Percentiles rank a stretch among this genome's conserved stretches.
Evolutionary conservation across 495 filamentous ascomycete genomes (phyloP).

Genomic region (Staphylotrichum longicolle): DNA sequence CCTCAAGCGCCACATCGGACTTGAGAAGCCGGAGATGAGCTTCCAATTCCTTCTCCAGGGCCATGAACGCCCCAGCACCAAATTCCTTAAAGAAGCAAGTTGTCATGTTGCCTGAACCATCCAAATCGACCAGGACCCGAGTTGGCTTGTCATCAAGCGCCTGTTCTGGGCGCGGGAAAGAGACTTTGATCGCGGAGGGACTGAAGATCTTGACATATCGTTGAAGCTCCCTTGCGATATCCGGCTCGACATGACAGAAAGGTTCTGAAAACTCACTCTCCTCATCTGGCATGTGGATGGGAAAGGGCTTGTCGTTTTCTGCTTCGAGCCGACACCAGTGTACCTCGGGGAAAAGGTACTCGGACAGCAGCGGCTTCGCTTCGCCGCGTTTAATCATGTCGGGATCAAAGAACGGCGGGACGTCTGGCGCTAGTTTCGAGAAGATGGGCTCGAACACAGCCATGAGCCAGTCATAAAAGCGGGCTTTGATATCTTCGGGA

Average conservation of each 20-base stretch:
- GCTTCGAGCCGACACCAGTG: slow-evolving; percentile 20
- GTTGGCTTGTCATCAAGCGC: slow-evolving; percentile 15
- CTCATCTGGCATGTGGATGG: slow-evolving; percentile 13
- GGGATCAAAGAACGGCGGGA: slow-evolving; percentile 24
- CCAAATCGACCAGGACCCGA: slow-evolving; percentile 20
- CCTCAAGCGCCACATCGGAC: slow-evolving; percentile 4
- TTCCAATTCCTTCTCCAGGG: slow-evolving; percentile 7
- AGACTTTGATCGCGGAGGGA: slow-evolving; percentile 18
- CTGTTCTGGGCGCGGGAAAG: slow-evolving; percentile 14
- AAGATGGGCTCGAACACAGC: slow-evolving; percentile 18
- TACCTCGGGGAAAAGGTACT: slow-evolving; percentile 24
- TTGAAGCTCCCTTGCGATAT: slow-evolving; percentile 2
- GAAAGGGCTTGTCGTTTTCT: slow-evolving; percentile 18
- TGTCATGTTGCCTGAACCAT: slow-evolving; percentile 16
- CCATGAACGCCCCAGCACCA: background rate
- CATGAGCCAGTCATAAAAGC: slow-evolving; percentile 19
- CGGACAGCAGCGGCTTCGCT: slow-evolving; percentile 23
- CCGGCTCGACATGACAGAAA: background rate
- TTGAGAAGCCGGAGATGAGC: slow-evolving; percentile 16
- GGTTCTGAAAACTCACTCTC: background rate
- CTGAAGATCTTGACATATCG: slow-evolving; percentile 17
- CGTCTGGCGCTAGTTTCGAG: slow-evolving; percentile 17
- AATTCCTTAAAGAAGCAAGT: slow-evolving; percentile 22
- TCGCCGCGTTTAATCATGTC: slow-evolving; percentile 19
- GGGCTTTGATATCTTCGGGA: slow-evolving; percentile 2